These are phyloP conservation scores for Coprinopsis strossmayeri DNA, from an alignment of 768 basidiomycete genomes.

Conservation along the genomic window DNA sequence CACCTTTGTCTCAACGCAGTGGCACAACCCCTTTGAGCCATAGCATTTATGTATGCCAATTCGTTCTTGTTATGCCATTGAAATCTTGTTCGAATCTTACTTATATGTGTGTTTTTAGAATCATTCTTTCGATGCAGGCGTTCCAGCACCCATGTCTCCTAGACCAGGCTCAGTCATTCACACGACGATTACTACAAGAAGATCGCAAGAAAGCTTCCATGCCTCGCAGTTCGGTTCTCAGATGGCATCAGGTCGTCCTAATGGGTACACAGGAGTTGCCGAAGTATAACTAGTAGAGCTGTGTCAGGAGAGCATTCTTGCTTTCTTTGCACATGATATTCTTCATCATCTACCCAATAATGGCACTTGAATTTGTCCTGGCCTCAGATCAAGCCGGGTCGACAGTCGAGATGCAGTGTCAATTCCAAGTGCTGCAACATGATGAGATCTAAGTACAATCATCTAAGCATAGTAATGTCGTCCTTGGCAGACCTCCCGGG, in stretches of 20 bases:
- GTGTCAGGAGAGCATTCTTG: too few relatives aligned
- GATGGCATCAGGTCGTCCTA: conserved; percentile 2
- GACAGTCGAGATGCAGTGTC: too few relatives aligned
- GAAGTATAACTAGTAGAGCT: conserved; percentile 20
- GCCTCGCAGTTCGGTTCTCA: conserved; percentile 11
- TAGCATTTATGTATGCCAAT: too few relatives aligned
- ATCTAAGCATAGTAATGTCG: neutral
- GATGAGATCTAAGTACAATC: neutral
- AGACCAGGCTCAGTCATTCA: conserved; percentile 22
- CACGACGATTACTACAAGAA: conserved; percentile 21
- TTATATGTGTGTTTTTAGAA: too few relatives aligned
- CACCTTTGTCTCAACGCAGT: neutral
- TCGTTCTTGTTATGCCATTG: too few relatives aligned
- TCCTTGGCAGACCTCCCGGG: too few relatives aligned
- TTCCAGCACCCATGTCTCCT: conserved; percentile 13
- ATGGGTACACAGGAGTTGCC: conserved; percentile 25
- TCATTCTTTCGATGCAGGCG: neutral
- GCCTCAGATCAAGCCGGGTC: too few relatives aligned
- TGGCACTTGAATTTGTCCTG: too few relatives aligned
- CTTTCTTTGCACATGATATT: too few relatives aligned
- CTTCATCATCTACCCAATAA: too few relatives aligned
- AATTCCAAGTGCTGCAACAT: neutral
- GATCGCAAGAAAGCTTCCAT: conserved; percentile 25
- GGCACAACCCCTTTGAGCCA: too few relatives aligned
- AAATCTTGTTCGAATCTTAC: too few relatives aligned